A percentile compares a stretch with the other conserved stretches of the same genome.
Conservation (phyloP, 345 rosid species). For the Eucalyptus cloeziana region DNA sequence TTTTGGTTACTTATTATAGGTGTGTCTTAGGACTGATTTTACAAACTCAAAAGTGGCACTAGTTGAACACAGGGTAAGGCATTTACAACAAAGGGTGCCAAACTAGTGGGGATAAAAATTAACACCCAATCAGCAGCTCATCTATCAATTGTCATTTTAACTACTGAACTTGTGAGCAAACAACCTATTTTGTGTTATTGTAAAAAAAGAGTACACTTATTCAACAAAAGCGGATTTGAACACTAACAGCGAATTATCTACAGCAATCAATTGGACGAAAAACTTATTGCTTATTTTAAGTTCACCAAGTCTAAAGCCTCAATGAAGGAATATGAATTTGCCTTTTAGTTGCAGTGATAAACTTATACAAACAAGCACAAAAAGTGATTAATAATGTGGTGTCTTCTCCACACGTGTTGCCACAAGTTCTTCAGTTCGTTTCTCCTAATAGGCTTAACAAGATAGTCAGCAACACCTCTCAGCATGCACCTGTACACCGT, state of each 20-base stretch:
- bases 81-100: too few relatives aligned
- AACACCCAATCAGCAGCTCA: not conserved
- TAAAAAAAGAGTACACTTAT: too few relatives aligned
- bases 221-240: not conserved
- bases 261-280: too few relatives aligned
- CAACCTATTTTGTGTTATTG: not conserved
- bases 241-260: not conserved
- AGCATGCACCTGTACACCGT: not conserved
- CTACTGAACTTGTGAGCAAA: not conserved
- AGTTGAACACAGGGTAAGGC: too few relatives aligned
- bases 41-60: not conserved
- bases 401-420: not conserved
- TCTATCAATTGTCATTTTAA: too few relatives aligned
- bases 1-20: too few relatives aligned
- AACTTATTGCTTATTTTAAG: not conserved
- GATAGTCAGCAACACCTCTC: not conserved
- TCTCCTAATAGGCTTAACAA: not conserved
- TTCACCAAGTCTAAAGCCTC: not conserved
- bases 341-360: not conserved
- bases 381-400: not conserved
- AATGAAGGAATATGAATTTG: not conserved
- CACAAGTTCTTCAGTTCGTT: not conserved
- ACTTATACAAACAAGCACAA: not conserved
- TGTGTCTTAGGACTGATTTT: not conserved
- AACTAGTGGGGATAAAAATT: not conserved